Base-by-base conservation (phyloP, 495 filamentous ascomycete genomes). In the Thermothielavioides terrestris region DNA sequence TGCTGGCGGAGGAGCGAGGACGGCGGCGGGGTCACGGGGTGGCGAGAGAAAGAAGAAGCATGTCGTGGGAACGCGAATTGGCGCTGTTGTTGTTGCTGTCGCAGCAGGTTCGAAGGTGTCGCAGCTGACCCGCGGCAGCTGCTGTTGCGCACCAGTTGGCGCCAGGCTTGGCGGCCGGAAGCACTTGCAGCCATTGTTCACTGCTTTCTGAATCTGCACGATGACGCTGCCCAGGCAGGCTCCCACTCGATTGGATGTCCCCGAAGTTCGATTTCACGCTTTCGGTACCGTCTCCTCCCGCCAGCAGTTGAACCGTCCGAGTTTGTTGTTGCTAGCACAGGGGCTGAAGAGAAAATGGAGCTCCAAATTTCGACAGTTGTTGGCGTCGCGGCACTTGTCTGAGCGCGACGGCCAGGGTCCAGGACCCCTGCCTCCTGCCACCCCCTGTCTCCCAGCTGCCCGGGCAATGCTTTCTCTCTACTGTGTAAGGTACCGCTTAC, bases 141-240 rank as follows among this genome's bases (percentile, higher is more conserved):
- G n/a, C n/a, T 54, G 54, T 46, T 57, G 50, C 55, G 55, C 40
- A 53, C 23, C 54, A 64, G 53, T 41, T 64, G 56, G 57, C 54
- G 63, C 61, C 61, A 62, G 50, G 50, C 53, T 55, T 61, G 63
- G 54, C 60, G 62, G 28, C 49, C 56, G 22, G 54, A 55, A 45
- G 60, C 58, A 49, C 56, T 36, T 10, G 54, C 56, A 30, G 56
- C 51, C 53, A 63, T 65, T 56, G 57, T 47, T n/a, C n/a, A n/a
- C n/a, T 52, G 20, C 20, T 28, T 36, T 42, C 26, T 48, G 10
- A 23, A 38, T 38, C 51, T 54, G 51, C 51, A 49, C 49, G 39
- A 53, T 53, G 55, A 58, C 51, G 55, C 26, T n/a, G 44, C 28
- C 43, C 9, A 32, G 28, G n/a, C n/a, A n/a, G n/a, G n/a, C 25